Conservation (phyloP, 2,329 filamentous ascomycete species). For the Alternaria incomplexa region DNA sequence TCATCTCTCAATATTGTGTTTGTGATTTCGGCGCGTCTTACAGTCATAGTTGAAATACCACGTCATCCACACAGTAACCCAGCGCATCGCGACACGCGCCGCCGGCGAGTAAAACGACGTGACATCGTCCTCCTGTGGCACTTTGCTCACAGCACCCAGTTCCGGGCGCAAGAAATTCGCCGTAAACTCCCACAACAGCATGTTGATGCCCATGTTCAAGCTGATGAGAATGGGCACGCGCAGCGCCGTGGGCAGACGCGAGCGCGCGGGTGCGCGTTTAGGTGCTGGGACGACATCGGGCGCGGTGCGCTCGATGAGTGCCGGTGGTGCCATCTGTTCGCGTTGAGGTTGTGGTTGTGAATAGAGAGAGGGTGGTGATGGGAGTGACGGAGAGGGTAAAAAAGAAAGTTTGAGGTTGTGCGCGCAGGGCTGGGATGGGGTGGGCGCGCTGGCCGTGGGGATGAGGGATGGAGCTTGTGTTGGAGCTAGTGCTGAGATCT, state of each 20-base stretch:
- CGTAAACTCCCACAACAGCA: slow-evolving; percentile 67
- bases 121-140: slow-evolving; percentile 62
- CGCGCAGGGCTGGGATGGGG: slow-evolving; percentile 6
- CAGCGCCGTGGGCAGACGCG: slow-evolving; percentile 44
- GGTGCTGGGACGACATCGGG: slow-evolving; percentile 33
- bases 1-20: neutral
- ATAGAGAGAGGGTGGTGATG: neutral
- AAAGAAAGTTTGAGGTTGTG: slow-evolving; percentile 1
- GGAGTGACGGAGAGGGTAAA: neutral
- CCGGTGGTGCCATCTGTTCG: slow-evolving; percentile 33
- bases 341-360: neutral
- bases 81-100: slow-evolving; percentile 62
- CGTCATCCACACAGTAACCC: slow-evolving; percentile 70
- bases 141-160: slow-evolving; percentile 70
- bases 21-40: slow-evolving; percentile 46
- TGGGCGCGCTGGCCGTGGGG: slow-evolving; percentile 23
- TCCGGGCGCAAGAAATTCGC: slow-evolving; percentile 68
- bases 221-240: slow-evolving; percentile 55
- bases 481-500: neutral
- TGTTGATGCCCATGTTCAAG: slow-evolving; percentile 66
- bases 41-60: slow-evolving; percentile 80
- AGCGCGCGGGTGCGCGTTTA: slow-evolving; percentile 27
- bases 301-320: slow-evolving; percentile 35
- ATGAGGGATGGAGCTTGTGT: neutral
- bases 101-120: slow-evolving; percentile 58